Conservation (phyloP, 2,329 filamentous ascomycete species). For the Fusarium cyanostomum region DNA sequence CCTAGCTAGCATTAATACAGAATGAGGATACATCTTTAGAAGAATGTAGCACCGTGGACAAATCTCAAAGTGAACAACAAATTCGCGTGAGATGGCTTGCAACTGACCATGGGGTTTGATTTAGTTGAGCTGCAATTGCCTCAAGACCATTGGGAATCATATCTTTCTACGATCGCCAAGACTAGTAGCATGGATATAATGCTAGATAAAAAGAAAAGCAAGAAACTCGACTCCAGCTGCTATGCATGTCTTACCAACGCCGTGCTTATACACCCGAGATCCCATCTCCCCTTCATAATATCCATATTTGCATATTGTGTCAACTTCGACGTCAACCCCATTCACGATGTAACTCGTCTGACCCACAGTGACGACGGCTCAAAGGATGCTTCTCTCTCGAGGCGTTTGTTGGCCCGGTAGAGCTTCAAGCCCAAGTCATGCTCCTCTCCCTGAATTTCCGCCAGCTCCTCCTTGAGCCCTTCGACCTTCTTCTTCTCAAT, state of each 20-base stretch:
- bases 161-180: conserved; percentile 25
- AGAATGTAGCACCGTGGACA: not conserved
- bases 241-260: conserved; percentile 40
- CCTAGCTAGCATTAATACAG: conserved; percentile 10
- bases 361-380: conserved; percentile 81
- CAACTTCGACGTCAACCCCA: not conserved
- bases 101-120: conserved; percentile 14
- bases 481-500: conserved; percentile 72
- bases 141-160: conserved; percentile 22
- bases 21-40: not conserved
- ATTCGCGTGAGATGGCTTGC: conserved; percentile 4
- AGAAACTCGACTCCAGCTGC: conserved; percentile 31
- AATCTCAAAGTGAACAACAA: not conserved
- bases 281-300: conserved; percentile 4
- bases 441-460: conserved; percentile 78
- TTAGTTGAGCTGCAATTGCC: conserved; percentile 11
- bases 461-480: conserved; percentile 70
- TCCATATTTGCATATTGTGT: conserved; percentile 9
- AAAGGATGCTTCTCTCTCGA: conserved; percentile 71
- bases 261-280: conserved; percentile 29
- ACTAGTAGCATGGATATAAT: conserved; percentile 18
- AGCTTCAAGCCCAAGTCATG: conserved; percentile 81
- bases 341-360: conserved; percentile 74
- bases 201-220: conserved; percentile 22
- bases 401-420: conserved; percentile 77